Percentiles rank a stretch among this genome's conserved stretches.
Conservation (phyloP, 371 early-diverging fungal genomes). For the Actinomortierella ambigua region DNA sequence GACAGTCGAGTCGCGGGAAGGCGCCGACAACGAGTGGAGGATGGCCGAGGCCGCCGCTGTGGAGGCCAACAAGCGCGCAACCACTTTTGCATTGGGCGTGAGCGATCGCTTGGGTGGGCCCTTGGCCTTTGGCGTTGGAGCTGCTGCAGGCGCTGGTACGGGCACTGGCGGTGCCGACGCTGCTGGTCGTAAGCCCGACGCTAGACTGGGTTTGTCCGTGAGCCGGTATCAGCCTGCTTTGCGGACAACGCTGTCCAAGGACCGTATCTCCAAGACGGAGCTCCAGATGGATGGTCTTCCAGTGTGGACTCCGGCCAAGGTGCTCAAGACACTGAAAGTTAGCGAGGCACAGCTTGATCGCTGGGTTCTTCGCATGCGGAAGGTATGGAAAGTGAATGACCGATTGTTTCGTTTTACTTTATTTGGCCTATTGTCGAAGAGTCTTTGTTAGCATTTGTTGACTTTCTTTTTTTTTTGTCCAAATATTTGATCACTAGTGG, state of each 20-base stretch:
- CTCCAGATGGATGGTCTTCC: constrained; percentile 43
- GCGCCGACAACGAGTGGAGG: constrained; percentile 37
- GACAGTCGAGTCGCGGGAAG: constrained; percentile 39
- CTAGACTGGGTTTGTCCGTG: constrained; percentile 2
- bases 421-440: neutral
- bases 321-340: constrained; percentile 38
- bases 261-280: constrained; percentile 45
- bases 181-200: no score
- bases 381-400: constrained; percentile 10
- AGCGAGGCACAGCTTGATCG: constrained; percentile 44
- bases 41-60: neutral
- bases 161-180: no score
- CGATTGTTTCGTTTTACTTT: neutral
- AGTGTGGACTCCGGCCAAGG: constrained; percentile 33
- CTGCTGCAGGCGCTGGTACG: no score
- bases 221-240: constrained; percentile 39
- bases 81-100: neutral
- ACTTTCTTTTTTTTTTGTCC: neutral
- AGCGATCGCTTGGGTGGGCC: no score
- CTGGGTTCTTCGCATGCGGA: constrained; percentile 43
- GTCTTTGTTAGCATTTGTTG: neutral
- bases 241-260: constrained; percentile 46
- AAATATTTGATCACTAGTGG: constrained; percentile 11
- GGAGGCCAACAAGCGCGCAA: neutral
- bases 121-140: no score